Evolutionary conservation across 2,329 filamentous ascomycete genomes (phyloP).

Genomic region (Epicoccum sorghinum): DNA sequence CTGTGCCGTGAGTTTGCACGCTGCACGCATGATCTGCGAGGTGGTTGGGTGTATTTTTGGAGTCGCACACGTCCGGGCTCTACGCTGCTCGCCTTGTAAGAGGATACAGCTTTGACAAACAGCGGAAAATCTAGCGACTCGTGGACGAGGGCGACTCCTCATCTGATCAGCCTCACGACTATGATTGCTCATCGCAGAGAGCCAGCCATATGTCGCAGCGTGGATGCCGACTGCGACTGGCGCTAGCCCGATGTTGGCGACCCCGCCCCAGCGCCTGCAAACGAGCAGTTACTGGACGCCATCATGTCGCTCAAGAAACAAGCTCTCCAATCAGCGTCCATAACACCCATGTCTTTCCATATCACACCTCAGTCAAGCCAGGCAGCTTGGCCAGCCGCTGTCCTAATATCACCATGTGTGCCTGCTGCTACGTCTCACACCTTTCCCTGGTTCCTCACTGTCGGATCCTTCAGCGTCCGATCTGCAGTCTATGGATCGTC

Average conservation of each 20-base stretch:
- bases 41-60: constrained; percentile 17
- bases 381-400: constrained; percentile 22
- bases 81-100: neutral
- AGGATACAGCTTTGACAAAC: neutral
- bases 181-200: neutral
- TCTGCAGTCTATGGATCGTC: constrained; percentile 20
- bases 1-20: constrained; percentile 14
- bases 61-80: constrained; percentile 5
- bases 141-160: neutral
- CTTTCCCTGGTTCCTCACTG: constrained; percentile 30
- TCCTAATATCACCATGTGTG: constrained; percentile 34
- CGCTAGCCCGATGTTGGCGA: constrained; percentile 18
- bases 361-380: constrained; percentile 16
- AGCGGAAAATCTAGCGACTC: neutral
- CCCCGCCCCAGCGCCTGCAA: constrained; percentile 44
- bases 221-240: constrained; percentile 4
- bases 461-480: constrained; percentile 21
- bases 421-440: constrained; percentile 30
- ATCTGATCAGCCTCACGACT: neutral
- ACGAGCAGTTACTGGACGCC: constrained; percentile 40
- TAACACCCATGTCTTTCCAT: constrained; percentile 29
- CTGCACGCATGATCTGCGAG: constrained; percentile 13
- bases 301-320: constrained; percentile 31
- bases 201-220: constrained; percentile 13
- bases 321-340: constrained; percentile 38